These are phyloP conservation scores for Saccharomycodes ludwigii DNA, from an alignment of 805 yeast genomes.

Conservation along the genomic window DNA sequence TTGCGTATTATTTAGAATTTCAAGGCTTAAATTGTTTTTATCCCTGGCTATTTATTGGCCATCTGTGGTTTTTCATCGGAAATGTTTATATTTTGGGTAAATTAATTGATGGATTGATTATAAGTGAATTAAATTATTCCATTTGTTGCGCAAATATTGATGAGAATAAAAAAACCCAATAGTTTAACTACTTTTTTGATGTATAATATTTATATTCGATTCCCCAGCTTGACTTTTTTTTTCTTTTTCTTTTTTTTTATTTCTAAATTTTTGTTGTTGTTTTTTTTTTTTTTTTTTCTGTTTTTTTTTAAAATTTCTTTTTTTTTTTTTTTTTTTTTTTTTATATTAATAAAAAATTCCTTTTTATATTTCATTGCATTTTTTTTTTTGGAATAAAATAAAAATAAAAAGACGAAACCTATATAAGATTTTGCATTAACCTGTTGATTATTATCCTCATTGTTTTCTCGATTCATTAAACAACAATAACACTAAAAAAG, in stretches of 20 bases:
- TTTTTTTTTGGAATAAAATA: too few relatives aligned
- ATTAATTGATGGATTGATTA: conserved; percentile 43
- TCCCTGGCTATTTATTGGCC: conserved; percentile 42
- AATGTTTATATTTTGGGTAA: conserved; percentile 51
- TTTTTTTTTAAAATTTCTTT: not conserved
- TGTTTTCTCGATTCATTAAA: too few relatives aligned
- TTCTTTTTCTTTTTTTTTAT: not conserved
- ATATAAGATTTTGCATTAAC: too few relatives aligned
- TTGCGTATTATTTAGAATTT: conserved; percentile 74
- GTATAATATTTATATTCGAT: too few relatives aligned
- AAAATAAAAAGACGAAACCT: too few relatives aligned
- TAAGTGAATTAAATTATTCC: conserved; percentile 13
- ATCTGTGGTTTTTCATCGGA: conserved; percentile 44
- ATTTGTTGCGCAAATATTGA: not conserved
- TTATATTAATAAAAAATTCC: not conserved
- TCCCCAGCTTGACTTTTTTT: not conserved
- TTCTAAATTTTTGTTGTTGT: too few relatives aligned
- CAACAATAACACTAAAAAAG: too few relatives aligned
- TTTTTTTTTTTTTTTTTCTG: not conserved
- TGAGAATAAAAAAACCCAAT: not conserved
- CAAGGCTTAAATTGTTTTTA: conserved; percentile 54
- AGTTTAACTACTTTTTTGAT: too few relatives aligned
- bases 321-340: not conserved
- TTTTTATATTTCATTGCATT: too few relatives aligned
- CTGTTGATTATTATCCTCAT: too few relatives aligned